A percentile compares a stretch with the other conserved stretches of the same genome.
Conservation (phyloP, 2,329 filamentous ascomycete species). For the Alternaria sp. region DNA sequence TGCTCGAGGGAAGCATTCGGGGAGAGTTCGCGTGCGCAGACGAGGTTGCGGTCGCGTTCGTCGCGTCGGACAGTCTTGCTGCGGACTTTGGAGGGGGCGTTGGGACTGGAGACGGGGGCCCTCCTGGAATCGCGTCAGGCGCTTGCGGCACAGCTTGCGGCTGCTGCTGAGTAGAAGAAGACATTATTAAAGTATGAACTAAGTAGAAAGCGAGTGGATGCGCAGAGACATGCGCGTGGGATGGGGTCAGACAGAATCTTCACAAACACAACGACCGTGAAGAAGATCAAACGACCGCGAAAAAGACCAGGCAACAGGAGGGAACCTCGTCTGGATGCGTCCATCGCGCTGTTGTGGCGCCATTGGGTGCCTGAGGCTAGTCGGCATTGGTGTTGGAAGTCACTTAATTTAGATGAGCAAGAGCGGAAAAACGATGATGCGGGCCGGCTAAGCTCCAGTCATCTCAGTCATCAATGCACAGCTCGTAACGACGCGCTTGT, state of each 20-base stretch:
- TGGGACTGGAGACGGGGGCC: neutral
- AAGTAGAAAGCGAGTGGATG: constrained; percentile 14
- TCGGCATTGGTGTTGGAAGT: neutral
- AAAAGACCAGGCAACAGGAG: constrained; percentile 2
- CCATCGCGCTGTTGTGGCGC: neutral
- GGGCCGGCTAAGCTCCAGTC: neutral
- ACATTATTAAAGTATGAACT: constrained; percentile 17
- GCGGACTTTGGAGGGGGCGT: neutral
- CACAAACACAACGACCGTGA: constrained; percentile 5
- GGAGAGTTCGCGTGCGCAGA: neutral
- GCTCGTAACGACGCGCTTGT: neutral
- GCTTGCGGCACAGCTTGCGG: constrained; percentile 3
- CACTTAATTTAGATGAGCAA: constrained; percentile 8
- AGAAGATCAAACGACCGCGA: constrained; percentile 1
- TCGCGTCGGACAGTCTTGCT: constrained; percentile 6
- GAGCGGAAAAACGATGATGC: neutral
- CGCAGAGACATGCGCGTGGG: constrained; percentile 9
- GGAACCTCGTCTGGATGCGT: neutral
- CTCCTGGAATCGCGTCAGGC: neutral
- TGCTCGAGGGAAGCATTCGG: constrained; percentile 1
- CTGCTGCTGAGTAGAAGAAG: constrained; percentile 7
- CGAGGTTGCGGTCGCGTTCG: neutral
- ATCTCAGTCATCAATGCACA: constrained; percentile 3
- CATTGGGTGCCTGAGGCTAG: constrained; percentile 9
- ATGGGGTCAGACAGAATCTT: neutral